Evolutionary conservation across 305 asterid species (phyloP), one percentile per base, ranked within the genome.

Genomic region (Petunia hybrid): DNA sequence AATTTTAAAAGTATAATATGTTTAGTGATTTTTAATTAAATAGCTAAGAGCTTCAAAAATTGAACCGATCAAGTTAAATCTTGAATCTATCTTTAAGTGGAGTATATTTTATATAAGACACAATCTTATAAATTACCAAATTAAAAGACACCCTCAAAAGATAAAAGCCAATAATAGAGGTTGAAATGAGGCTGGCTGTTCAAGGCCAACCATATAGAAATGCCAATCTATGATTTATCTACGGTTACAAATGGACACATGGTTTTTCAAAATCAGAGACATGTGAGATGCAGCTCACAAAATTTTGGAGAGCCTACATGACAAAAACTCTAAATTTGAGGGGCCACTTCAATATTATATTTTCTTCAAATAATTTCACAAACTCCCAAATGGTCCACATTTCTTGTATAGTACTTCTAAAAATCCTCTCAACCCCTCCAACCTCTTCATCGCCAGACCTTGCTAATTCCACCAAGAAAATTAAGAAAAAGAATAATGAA

Each of bases 321-420:
- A 71, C 77, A 35, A 71, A 71, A 71, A 5, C 7, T 6, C 59
- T 5, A 35, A 71, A 48, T 35, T 48, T 48, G 45, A 35, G 62
- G 61, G 59, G 41, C 62, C 45, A 35, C 78, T 71, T 71, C 45
- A 48, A 31, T 71, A 71, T 46, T 10, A 31, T 71, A 71, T 46
- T 10, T 71, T 14, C 16, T 48, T 35, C n/a, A 12, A 12, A 12
- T 48, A 48, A 71, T 71, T 71, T 22, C 43, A 48, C 43, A 35
- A 61, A 61, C 38, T 22, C 31, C 36, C 8, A 31, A 61, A 61
- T 61, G 14, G 40, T 61, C 35, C 41, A 31, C 41, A 31, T 61
- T 60, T 61, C 41, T 22, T 61, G 41, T 9, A 61, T 31, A 22
- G 31, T 22, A 22, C 8, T 57, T n/a, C 35, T 57, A 35, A 57